Conservation (phyloP, 495 filamentous ascomycete genomes). For the Durotheca rogersii region DNA sequence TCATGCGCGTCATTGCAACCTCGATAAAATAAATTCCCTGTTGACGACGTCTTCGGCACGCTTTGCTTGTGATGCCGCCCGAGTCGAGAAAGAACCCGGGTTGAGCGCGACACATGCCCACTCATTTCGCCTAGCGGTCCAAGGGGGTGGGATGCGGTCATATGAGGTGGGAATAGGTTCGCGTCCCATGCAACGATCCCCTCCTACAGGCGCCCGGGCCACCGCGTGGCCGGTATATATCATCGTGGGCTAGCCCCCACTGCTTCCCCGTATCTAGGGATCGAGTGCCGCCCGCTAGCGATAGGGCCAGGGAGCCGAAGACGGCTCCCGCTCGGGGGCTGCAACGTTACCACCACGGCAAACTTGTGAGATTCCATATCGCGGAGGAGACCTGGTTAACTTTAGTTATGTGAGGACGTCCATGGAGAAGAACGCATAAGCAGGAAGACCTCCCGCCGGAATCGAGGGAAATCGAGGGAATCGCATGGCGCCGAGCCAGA, state of each 20-base stretch:
- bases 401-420: too few species aligned
- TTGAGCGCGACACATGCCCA: constrained; percentile 24
- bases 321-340: constrained; percentile 10
- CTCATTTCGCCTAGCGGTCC: constrained; percentile 13
- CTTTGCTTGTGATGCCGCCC: constrained; percentile 1
- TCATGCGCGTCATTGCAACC: constrained; percentile 30
- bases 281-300: constrained; percentile 5
- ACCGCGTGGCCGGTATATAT: too few species aligned
- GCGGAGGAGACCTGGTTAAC: constrained; percentile 1
- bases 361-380: constrained; percentile 1
- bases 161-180: constrained; percentile 16
- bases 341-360: constrained; percentile 28
- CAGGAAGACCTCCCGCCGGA: too few species aligned
- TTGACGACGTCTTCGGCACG: too few species aligned
- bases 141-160: constrained; percentile 22
- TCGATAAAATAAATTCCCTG: constrained; percentile 21
- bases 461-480: too few species aligned
- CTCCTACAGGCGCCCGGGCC: constrained; percentile 13
- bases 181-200: constrained; percentile 31
- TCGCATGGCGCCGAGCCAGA: too few species aligned
- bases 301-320: constrained; percentile 5
- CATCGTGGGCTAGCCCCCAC: constrained; percentile 21
- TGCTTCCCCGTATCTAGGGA: constrained; percentile 7
- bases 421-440: too few species aligned
- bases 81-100: constrained; percentile 9